These are phyloP conservation scores for Microascus cirrosus DNA, from an alignment of 2,329 filamentous ascomycete species.

Conservation along the genomic window DNA sequence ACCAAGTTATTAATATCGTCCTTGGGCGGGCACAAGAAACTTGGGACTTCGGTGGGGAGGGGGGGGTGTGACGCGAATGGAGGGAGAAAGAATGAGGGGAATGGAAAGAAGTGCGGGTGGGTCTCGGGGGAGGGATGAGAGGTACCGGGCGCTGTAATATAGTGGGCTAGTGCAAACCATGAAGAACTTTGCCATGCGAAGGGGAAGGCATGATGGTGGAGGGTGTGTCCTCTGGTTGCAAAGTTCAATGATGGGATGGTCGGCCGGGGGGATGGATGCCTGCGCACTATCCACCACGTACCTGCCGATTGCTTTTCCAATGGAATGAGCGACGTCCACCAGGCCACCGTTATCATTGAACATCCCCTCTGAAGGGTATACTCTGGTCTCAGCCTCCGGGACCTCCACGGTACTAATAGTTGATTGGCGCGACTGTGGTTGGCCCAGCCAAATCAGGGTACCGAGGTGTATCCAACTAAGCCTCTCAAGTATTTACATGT, in stretches of 20 bases:
- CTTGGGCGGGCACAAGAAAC: slow-evolving; percentile 2
- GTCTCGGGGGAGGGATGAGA: neutral
- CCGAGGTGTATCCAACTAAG: neutral
- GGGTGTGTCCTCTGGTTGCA: too few relatives aligned
- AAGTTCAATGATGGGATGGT: neutral
- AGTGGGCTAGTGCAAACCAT: too few relatives aligned
- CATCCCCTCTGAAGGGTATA: neutral
- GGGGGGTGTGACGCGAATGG: neutral
- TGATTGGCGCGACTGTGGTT: neutral
- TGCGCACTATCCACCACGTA: neutral
- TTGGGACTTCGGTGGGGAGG: neutral
- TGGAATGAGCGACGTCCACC: neutral
- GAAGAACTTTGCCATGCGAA: neutral
- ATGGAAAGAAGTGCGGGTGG: neutral
- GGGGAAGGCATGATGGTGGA: neutral
- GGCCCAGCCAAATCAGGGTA: too few relatives aligned
- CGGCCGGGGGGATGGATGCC: neutral
- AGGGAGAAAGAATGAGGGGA: neutral
- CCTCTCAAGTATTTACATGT: neutral
- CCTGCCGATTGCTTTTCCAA: slow-evolving; percentile 4
- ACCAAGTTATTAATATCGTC: slow-evolving; percentile 5
- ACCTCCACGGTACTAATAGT: neutral
- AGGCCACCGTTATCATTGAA: neutral
- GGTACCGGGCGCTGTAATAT: too few relatives aligned
- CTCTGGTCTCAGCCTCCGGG: neutral